Base-by-base conservation (phyloP, 768 basidiomycete species). In the Suillus plorans region DNA sequence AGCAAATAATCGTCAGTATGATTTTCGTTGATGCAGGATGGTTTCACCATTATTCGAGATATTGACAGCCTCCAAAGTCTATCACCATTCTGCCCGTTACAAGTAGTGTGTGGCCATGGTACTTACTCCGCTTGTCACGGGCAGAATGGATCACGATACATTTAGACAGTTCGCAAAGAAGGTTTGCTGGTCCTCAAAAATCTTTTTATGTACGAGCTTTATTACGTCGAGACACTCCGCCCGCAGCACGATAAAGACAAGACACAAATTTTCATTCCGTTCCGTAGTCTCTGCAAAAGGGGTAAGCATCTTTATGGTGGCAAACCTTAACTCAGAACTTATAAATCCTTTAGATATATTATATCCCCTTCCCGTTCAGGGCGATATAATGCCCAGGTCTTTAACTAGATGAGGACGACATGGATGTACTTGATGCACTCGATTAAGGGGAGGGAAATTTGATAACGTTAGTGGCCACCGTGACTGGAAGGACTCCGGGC, bases 301-400 rank as follows among this genome's bases (percentile, higher is more conserved):
- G 74, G 56, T 74, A 59, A 41, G 69, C 49, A 16, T 13, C 22
- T 34, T 25, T 13, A 22, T 31, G 31, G 31, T 13, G 12, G 20
- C 56, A 31, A 36, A 41, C 12, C 39, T 63, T 63, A 12, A 62
- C 28, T 60, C 59, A n/a, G 25, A 36, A 25, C 50, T 39, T 47
- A 34, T 45, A 60, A 22, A 25, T 25, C 8, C 39, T 22, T 4
- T 64, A 92, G 91, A 25, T 31, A 31, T 31, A 31, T 31, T 88
- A 83, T 67, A 82, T 92, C 1, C 90, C 91, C 0, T 37, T 84
- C 85, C 10, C 89, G 84, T 2, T 81, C 85, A 0, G 72, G 74
- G 0, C 85, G 77, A 37, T 86, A 87, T n/a, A 97, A 97, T 70
- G 77, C 85, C 1, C 72, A 88, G 28, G 77, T 96, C 0, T 95